Evolutionary conservation across 495 filamentous ascomycete genomes (phyloP), one percentile per base, ranked within the genome.

Genomic region (Bryoglossum gracile): DNA sequence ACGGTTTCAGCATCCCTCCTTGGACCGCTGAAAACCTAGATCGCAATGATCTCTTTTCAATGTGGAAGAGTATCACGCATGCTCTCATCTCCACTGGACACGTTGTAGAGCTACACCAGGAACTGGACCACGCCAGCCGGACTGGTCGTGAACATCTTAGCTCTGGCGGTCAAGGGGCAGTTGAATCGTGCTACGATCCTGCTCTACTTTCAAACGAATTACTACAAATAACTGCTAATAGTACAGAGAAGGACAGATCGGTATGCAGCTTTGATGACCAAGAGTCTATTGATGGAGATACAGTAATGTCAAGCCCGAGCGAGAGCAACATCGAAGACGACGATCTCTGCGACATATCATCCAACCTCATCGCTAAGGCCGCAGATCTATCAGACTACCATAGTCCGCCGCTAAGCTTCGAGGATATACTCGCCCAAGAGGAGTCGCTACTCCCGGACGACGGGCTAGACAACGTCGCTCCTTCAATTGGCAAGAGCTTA

Each of bases 131-230:
- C 41, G 41, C 41, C 25, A 44, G 41, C 41, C 17, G 25, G 41
- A 44, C 41, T 44, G 25, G 41, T 44, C 41, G 38, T 42, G 38
- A 42, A 42, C 14, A 42, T 42, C 38, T 23, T 21, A 42, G 38
- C 14, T 42, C 38, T 42, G 22, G 40, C 22, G 40, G 46, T 40
- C 11, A 39, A 48, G 24, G 33, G 30, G 5, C n/a, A 38, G 46
- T 49, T 49, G 35, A 49, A 42, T 49, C 36, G 22, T 49, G 36
- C 36, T 32, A 13, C 17, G n/a, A 49, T 49, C 35, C 25, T 49
- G 14, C 46, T 49, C 34, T 49, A 42, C 35, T 40, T 26, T 41
- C 13, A 49, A 41, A 32, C 10, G 35, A 40, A 30, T 39, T 26
- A 48, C 46, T 40, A 38, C 21, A 39, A 48, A 28, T 10, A 49